Evolutionary conservation across 768 basidiomycete species (phyloP), one percentile per base, ranked within the genome.

Genomic region (Amanita phalloides): DNA sequence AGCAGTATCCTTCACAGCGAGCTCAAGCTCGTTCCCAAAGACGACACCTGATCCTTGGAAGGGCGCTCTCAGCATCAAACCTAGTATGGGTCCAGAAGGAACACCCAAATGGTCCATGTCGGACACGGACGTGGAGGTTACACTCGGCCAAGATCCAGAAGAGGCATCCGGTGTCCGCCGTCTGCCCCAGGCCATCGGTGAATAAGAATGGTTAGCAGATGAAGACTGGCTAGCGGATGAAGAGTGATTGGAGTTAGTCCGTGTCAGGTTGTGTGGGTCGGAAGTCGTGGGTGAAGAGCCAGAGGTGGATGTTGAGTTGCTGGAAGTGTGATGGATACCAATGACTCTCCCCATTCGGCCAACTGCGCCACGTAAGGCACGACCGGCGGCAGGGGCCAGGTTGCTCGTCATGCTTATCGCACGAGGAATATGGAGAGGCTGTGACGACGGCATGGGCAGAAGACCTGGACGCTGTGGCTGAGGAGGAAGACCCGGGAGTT

Each of bases 381-480:
- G 72, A 7, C 85, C 86, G 14, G 84, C 84, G 20, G 82, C 83
- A 25, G 85, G 84, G 2, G 81, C 80, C 45, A 86, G 72, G 38
- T 80, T 75, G 36, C 73, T 74, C 2, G 83, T 78, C 69, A 89
- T 81, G 58, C 85, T 87, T 55, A 88, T 74, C 14, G 86, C 77
- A n/a, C 53, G 67, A 60, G 57, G 63, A 54, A 53, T 63, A 58
- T 58, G 61, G 7, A 49, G 54, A 38, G 37, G 53, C 44, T 41
- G 56, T 44, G 38, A 48, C 13, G 37, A 21, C 32, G 67, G 66
- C 36, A 65, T 54, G 38, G 60, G 58, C 37, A 64, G 65, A 45
- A 65, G 61, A 38, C 53, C 50, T 45, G 58, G 62, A 33, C 48
- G 48, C 25, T 56, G 62, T 23, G 61, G 56, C 25, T 61, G 49